Conservation (phyloP, 768 basidiomycete species). For the Gloeostereum incarnatum region DNA sequence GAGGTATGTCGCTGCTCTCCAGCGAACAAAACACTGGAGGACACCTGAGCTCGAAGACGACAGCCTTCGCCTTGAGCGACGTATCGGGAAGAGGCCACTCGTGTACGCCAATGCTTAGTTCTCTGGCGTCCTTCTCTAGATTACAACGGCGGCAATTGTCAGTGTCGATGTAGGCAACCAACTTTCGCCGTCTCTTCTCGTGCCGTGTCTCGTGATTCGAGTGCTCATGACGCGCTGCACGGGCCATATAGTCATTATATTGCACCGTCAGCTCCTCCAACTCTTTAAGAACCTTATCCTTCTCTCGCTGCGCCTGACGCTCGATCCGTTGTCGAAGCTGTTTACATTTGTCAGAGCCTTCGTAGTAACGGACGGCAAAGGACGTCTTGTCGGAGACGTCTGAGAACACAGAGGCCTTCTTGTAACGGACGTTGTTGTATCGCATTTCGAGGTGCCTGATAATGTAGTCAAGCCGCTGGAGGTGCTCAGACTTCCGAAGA, state of each 20-base stretch:
- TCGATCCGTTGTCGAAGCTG: constrained; percentile 18
- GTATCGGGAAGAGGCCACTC: constrained; percentile 36
- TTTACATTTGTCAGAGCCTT: constrained; percentile 11
- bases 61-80: constrained; percentile 11
- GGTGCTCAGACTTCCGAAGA: constrained; percentile 18
- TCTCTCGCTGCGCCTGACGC: constrained; percentile 11
- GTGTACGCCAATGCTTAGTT: constrained; percentile 25
- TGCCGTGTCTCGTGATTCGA: too few relatives aligned
- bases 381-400: constrained; percentile 6
- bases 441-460: constrained; percentile 21
- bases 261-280: too few relatives aligned
- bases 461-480: constrained; percentile 18
- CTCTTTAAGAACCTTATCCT: constrained; percentile 12
- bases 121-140: too few relatives aligned
- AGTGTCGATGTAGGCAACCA: too few relatives aligned
- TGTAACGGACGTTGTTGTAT: constrained; percentile 7
- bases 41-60: constrained; percentile 31
- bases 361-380: constrained; percentile 27
- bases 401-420: constrained; percentile 25
- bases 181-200: too few relatives aligned
- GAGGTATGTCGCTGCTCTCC: constrained; percentile 30
- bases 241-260: too few relatives aligned
- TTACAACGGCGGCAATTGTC: too few relatives aligned
- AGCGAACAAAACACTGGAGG: constrained; percentile 29
- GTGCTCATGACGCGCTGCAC: too few relatives aligned